Evolutionary conservation across 2,329 filamentous ascomycete species (phyloP).

Genomic region (Colletotrichum echinochloae): DNA sequence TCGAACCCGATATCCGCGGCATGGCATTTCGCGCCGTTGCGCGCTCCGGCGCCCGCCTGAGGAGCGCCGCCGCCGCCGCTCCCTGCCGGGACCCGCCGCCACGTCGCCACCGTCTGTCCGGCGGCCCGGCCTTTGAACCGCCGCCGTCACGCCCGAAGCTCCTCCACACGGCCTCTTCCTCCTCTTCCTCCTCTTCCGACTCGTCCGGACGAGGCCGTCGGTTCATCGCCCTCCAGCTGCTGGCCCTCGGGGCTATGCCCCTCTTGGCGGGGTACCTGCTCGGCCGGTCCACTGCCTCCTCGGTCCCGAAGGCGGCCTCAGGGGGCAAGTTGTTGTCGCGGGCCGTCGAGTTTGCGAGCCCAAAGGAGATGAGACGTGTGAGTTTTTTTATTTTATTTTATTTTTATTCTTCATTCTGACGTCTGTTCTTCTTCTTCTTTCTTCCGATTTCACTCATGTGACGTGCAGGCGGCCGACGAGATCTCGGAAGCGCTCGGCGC

Average conservation of each 20-base stretch:
- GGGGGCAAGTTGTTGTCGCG: background rate
- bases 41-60: background rate
- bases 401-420: background rate
- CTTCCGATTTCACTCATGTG: background rate
- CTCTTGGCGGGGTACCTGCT: conserved; percentile 26
- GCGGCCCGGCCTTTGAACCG: background rate
- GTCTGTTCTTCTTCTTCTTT: background rate
- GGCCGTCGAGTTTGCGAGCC: conserved; percentile 13
- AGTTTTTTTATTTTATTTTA: no score
- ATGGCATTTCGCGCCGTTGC: conserved; percentile 2
- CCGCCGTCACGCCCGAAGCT: background rate
- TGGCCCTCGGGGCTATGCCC: conserved; percentile 19
- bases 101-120: background rate
- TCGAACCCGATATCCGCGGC: no score
- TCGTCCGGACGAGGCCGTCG: background rate
- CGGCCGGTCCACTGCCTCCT: conserved; percentile 2
- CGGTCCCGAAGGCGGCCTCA: background rate
- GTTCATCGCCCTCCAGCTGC: conserved; percentile 17
- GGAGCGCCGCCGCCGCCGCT: background rate
- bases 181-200: background rate
- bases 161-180: background rate
- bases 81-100: background rate
- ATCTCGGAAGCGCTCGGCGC: conserved; percentile 58
- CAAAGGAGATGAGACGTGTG: conserved; percentile 16
- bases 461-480: conserved; percentile 18